Evolutionary conservation across 352 stramenopile genomes (phyloP), one percentile per base, ranked within the genome.

Genomic region (Phytopythium litorale): DNA sequence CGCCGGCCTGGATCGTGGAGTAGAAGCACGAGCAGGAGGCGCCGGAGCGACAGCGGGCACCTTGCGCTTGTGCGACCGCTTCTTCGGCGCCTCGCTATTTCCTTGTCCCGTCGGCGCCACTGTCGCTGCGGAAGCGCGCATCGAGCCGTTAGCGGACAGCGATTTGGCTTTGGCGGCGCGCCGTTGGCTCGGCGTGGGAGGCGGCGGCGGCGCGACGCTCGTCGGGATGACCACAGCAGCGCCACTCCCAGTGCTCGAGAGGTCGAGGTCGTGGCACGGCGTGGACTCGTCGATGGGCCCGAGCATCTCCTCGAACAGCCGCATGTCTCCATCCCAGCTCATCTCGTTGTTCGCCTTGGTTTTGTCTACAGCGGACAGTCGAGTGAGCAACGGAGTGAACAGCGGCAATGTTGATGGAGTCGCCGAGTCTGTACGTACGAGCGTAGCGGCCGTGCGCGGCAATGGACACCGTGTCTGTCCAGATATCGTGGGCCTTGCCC

Each of bases 381-480:
- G 4, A 19, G 4, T 8, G 19, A 28, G 9, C 28, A 35, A 18
- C 21, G 21, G 30, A 30, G 19, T 51, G 32, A 38, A 30, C 11
- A 54, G 35, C 35, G 12, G 12, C 35, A 40, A 40, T 6, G 35
- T 40, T 40, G 9, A 46, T 21, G 19, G n/a, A n/a, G 18, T 7
- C 40, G 12, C 1, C 40, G 11, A 25, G 19, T 21, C 25, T 32
- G 53, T 11, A 86, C 79, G 58, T 66, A 89, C 79, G 71, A 46
- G 76, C 67, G 28, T 77, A 84, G 56, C 63, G 68, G 30, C 81
- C 78, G 62, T 92, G 81, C 1, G 69, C 64, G 6, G 75, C 77
- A 58, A 92, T 79, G 15, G 75, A 88, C 58, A 90, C 79, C 49
- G 67, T 60, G 56, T 92, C 84, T 30, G 81, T 92, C 84, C 84